These are phyloP conservation scores for Thozetella sp. DNA, from an alignment of 495 filamentous ascomycete genomes.

Conservation along the genomic window DNA sequence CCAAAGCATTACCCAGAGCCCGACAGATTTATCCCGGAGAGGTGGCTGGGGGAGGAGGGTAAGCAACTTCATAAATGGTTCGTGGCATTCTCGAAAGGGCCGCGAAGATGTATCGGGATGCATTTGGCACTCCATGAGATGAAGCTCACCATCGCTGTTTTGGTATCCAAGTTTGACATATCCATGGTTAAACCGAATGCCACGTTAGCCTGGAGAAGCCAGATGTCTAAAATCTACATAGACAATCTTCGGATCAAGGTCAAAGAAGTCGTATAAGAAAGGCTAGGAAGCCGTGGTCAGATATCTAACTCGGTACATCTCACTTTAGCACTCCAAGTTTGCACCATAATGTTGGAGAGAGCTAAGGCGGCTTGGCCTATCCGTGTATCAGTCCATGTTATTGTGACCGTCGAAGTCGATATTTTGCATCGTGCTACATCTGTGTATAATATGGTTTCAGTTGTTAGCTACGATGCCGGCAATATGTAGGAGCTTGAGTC, in stretches of 20 bases:
- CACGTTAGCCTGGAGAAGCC: background rate
- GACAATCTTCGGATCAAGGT: background rate
- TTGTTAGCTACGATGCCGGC: background rate
- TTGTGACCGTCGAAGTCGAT: background rate
- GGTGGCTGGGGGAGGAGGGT: background rate
- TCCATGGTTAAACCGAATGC: background rate
- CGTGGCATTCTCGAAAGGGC: background rate
- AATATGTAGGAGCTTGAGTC: background rate
- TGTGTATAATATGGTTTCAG: background rate
- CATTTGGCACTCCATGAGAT: background rate
- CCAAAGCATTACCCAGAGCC: background rate
- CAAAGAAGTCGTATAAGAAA: background rate
- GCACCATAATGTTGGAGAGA: background rate
- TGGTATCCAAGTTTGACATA: background rate
- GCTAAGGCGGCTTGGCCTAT: background rate
- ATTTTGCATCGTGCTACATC: background rate
- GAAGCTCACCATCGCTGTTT: background rate
- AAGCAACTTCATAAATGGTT: background rate
- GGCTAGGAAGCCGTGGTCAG: background rate
- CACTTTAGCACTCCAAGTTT: background rate
- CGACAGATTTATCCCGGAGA: background rate
- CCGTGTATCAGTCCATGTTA: background rate
- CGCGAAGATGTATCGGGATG: background rate
- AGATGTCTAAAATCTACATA: background rate
- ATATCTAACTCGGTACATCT: background rate